Conservation (phyloP, 208 protist species). For the Acanthamoeba lenticulata region DNA sequence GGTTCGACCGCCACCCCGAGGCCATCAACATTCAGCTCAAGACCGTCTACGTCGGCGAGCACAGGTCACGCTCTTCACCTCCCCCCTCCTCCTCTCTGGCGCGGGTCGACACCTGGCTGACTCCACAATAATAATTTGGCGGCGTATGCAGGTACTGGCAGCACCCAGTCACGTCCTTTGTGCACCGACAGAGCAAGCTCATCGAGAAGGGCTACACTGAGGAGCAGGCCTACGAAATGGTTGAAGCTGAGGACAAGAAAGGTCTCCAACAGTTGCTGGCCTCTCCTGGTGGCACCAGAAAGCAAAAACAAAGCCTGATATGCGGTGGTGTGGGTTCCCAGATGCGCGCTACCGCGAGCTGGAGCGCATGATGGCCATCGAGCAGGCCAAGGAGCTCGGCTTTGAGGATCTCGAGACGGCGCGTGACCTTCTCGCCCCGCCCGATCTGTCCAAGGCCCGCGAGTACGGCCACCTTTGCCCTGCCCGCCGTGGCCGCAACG, state of each 20-base stretch:
- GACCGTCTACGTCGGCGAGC: conserved; percentile 32
- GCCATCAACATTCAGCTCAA: conserved; percentile 11
- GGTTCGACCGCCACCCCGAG: conserved; percentile 32
- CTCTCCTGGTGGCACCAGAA: neutral
- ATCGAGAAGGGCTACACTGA: conserved; percentile 15
- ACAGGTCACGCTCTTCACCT: neutral
- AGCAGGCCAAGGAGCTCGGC: conserved; percentile 43
- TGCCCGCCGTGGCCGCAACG: too few species aligned
- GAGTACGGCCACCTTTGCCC: too few species aligned
- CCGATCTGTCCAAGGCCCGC: neutral
- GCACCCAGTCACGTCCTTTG: conserved; percentile 25
- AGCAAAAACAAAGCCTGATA: neutral
- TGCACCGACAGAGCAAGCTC: conserved; percentile 42
- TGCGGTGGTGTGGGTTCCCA: neutral
- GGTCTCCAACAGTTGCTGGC: neutral
- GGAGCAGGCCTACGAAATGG: neutral
- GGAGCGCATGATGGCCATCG: conserved; percentile 16
- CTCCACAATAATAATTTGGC: too few species aligned
- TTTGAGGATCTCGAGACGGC: conserved; percentile 13
- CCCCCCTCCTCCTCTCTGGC: neutral
- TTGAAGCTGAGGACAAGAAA: neutral
- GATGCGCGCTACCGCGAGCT: neutral
- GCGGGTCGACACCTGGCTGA: too few species aligned
- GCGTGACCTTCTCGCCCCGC: neutral
- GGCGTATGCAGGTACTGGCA: conserved; percentile 36